These are phyloP conservation scores for Anthracocystis panici-leucophaei DNA, from an alignment of 1,284 basidiomycete species.

Conservation along the genomic window DNA sequence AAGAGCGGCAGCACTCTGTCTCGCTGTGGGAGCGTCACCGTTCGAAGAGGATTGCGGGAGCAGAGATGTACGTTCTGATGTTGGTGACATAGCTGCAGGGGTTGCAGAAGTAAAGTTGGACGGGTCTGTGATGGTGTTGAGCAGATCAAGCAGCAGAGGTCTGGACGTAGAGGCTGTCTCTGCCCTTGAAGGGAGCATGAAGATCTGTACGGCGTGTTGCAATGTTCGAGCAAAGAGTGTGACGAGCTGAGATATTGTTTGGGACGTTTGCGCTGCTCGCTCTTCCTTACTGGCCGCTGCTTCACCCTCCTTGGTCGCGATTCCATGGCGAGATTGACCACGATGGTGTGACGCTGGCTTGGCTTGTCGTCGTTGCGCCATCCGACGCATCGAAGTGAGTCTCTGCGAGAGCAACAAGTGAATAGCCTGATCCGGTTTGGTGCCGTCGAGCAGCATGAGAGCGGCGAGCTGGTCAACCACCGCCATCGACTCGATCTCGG, in stretches of 20 bases:
- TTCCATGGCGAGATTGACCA: neutral
- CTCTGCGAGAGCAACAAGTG: conserved; percentile 44
- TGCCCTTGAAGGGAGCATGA: conserved; percentile 18
- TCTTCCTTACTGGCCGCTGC: conserved; percentile 4
- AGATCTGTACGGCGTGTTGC: conserved; percentile 42
- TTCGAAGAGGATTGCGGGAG: conserved; percentile 9
- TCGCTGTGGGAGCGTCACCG: conserved; percentile 2
- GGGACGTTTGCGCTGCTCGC: conserved; percentile 21
- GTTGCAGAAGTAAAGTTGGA: conserved; percentile 9
- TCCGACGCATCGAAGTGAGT: conserved; percentile 28
- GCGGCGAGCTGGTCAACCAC: conserved; percentile 48
- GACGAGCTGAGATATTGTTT: conserved; percentile 30
- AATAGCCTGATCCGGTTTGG: conserved; percentile 30
- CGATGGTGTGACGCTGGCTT: conserved; percentile 10
- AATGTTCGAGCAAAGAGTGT: conserved; percentile 37
- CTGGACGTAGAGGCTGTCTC: conserved; percentile 3
- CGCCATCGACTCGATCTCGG: conserved; percentile 35
- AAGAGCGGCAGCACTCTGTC: conserved; percentile 36
- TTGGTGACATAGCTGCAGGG: conserved; percentile 17
- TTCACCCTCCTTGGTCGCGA: neutral
- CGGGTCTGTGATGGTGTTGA: conserved; percentile 21
- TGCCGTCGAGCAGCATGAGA: conserved; percentile 43
- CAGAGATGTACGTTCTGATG: conserved; percentile 16
- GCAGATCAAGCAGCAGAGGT: conserved; percentile 24
- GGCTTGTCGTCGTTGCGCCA: conserved; percentile 17